Conservation (phyloP, 202 grass and related monocot genomes). For the Hordeum pubiflorum region DNA sequence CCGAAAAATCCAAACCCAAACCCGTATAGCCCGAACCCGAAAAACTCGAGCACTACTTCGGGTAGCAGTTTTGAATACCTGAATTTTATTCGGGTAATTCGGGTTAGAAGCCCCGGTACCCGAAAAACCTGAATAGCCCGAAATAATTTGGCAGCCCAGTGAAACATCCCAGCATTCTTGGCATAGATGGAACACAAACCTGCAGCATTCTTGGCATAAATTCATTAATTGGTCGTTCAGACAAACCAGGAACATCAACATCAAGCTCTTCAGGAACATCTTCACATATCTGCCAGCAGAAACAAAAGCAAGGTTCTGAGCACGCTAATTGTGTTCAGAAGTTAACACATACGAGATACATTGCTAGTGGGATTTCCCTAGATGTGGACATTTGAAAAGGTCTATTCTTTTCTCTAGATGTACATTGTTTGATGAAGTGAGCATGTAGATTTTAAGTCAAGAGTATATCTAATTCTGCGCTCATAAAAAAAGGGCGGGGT, state of each 20-base stretch:
- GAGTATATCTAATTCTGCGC: background rate
- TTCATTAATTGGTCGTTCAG: conserved; percentile 74
- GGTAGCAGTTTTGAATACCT: too few relatives aligned
- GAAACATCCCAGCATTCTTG: too few relatives aligned
- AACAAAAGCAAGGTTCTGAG: conserved; percentile 34
- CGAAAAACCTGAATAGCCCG: too few relatives aligned
- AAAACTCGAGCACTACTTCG: too few relatives aligned
- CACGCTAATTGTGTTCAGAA: background rate
- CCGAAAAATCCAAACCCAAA: too few relatives aligned
- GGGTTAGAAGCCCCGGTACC: too few relatives aligned
- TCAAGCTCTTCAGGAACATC: conserved; percentile 91
- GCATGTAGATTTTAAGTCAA: background rate
- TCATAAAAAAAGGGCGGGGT: background rate
- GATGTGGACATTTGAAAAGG: background rate
- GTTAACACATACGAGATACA: background rate
- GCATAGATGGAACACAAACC: conserved; percentile 34
- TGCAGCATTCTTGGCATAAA: conserved; percentile 84
- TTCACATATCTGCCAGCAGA: conserved; percentile 76
- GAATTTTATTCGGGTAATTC: too few relatives aligned
- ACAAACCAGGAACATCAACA: conserved; percentile 77
- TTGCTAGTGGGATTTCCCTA: conserved; percentile 2
- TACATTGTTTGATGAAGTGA: background rate
- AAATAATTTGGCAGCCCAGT: too few relatives aligned
- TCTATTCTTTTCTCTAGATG: background rate
- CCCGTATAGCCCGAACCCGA: too few relatives aligned